Evolutionary conservation across 2,329 filamentous ascomycete genomes (phyloP), one percentile per base, ranked within the genome.

Genomic region (Hymenoscyphus salicellus): DNA sequence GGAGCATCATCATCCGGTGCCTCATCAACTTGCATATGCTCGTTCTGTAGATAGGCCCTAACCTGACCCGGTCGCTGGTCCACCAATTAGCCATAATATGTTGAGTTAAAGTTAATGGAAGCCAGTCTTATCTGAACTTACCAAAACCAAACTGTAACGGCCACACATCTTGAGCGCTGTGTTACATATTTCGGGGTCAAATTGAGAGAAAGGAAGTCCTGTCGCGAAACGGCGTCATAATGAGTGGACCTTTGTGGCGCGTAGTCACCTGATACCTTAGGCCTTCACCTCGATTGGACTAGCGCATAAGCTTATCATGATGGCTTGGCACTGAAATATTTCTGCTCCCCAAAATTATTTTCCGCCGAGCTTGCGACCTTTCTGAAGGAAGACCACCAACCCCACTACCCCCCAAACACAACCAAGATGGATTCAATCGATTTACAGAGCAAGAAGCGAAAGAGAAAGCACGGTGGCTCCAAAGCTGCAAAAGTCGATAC

Each of bases 1-100:
- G 72, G 79, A 57, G 80, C 84, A 20, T 91, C 86, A 70, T 96
- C 91, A 3, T 85, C 84, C 0, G 91, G 91, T 0, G 85, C 86
- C 63, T 92, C 86, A 64, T 89, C 83, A 2, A 92, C 86, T 2
- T 83, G 84, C 86, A 96, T 91, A 66, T 89, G 82, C 71, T 92
- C 84, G 41, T 92, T 83, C 72, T 91, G 84, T 6, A 97, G 81
- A 75, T 90, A 87, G 63, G 83, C 84, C 61, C 89, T 89, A 64
- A 97, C 84, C 75, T 92, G 89, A 28, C 88, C 89, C 41, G 91
- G 89, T 67, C 91, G 86, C 92, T 96, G 61, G 23, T 26, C 30
- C 4, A 36, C 71, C 30, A 64, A 46, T 58, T 58, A 61, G 26
- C 33, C n/a, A n/a, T n/a, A n/a, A n/a, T n/a, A n/a, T n/a, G n/a